Evolutionary conservation across 192 early-diverging fungal species (phyloP).

Genomic region (Blastocladiella britannica): DNA sequence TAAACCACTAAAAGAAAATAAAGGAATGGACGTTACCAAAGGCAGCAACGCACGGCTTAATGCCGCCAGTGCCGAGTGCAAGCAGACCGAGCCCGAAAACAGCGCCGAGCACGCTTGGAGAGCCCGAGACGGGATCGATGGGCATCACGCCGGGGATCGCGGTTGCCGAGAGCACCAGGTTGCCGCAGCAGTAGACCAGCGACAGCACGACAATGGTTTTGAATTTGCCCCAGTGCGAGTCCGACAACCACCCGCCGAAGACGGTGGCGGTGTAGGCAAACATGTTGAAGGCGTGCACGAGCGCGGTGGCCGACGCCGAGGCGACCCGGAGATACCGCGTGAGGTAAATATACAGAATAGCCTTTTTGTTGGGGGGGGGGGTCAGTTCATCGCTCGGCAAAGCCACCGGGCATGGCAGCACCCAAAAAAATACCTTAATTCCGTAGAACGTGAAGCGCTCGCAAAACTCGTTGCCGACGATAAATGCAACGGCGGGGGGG

Average conservation of each 20-base stretch:
- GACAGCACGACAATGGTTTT: slow-evolving; percentile 45
- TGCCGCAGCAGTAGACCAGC: slow-evolving; percentile 40
- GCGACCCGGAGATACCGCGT: slow-evolving; percentile 25
- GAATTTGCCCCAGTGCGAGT: slow-evolving; percentile 55
- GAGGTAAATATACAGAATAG: slow-evolving; percentile 3
- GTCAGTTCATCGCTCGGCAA: no score
- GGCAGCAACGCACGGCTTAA: slow-evolving; percentile 57
- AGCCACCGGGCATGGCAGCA: background rate
- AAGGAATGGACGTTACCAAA: no score
- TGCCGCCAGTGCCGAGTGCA: slow-evolving; percentile 54
- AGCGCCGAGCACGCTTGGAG: slow-evolving; percentile 28
- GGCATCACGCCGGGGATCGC: slow-evolving; percentile 21
- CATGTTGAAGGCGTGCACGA: slow-evolving; percentile 36
- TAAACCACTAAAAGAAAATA: no score
- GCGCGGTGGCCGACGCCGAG: slow-evolving; percentile 29
- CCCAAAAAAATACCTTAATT: slow-evolving; percentile 20
- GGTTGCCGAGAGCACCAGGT: slow-evolving; percentile 36
- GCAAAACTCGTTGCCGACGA: slow-evolving; percentile 34
- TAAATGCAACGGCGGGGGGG: slow-evolving; percentile 5
- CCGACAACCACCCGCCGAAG: slow-evolving; percentile 39
- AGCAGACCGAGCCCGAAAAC: slow-evolving; percentile 49
- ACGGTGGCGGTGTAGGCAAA: slow-evolving; percentile 37
- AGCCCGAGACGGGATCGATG: slow-evolving; percentile 26
- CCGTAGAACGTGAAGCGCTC: slow-evolving; percentile 46
- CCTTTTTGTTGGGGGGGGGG: background rate